A percentile compares a stretch with the other conserved stretches of the same genome.
Evolutionary conservation across 495 filamentous ascomycete genomes (phyloP).

Genomic region (Annulohypoxylon moriforme): DNA sequence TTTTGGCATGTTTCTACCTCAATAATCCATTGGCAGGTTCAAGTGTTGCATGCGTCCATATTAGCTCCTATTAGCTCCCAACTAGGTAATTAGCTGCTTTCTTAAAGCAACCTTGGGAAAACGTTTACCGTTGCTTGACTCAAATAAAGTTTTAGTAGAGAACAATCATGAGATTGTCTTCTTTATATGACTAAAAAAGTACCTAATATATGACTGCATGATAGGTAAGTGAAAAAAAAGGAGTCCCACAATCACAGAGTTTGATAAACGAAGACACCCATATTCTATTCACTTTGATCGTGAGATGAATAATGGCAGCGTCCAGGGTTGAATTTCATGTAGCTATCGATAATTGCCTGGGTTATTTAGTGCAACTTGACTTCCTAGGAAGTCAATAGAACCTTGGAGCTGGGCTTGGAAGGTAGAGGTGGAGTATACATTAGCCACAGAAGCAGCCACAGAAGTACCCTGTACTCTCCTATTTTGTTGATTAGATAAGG

Average conservation of each 20-base stretch:
- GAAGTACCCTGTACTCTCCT: neutral
- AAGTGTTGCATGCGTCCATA: slow-evolving; percentile 27
- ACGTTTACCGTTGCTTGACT: slow-evolving; percentile 23
- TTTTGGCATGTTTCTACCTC: too few species aligned
- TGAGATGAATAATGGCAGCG: neutral
- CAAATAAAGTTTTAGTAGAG: slow-evolving; percentile 12
- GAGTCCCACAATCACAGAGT: too few species aligned
- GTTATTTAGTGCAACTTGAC: slow-evolving; percentile 5
- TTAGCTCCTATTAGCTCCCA: neutral
- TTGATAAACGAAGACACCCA: too few species aligned
- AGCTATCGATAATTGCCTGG: slow-evolving; percentile 3
- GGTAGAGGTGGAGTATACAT: neutral
- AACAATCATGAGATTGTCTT: neutral
- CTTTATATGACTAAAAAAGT: neutral
- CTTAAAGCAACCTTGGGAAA: neutral
- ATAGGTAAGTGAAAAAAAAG: neutral
- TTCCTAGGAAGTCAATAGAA: neutral
- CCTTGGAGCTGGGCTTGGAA: neutral
- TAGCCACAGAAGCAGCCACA: neutral
- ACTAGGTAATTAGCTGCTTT: slow-evolving; percentile 1
- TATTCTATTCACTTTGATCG: neutral
- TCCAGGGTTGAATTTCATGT: neutral
- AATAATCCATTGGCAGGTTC: slow-evolving; percentile 7
- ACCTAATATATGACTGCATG: neutral
- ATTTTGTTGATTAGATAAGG: slow-evolving; percentile 34